Evolutionary conservation across 1,139 yeast species (phyloP), one percentile per base, ranked within the genome.

Genomic region (Yamadazyma epiphylla): DNA sequence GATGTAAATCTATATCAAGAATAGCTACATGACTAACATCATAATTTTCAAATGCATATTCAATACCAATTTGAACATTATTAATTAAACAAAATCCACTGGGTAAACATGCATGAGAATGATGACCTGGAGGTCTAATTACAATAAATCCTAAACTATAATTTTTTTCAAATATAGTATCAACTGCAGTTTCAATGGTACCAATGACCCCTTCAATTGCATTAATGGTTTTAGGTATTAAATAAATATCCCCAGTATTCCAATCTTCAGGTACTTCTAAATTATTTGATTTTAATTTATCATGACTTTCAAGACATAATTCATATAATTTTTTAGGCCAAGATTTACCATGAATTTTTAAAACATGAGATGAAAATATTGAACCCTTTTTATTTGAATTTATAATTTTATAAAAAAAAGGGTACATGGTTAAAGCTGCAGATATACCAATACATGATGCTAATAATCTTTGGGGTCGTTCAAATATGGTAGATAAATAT

Each of bases 81-180:
- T 86, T 86, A 35, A 86, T 64, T 29, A 86, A 58, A 54, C 95
- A 86, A 51, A 86, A 86, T n/a, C 95, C 95, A 22, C 89, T 79
- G 0, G 95, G 95, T 13, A 77, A 70, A 37, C 83, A 77, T 0
- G 88, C 83, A 46, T 84, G 94, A n/a, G 88, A 81, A 52, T 86
- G 95, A 50, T 86, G 95, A 2, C 95, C 95, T 0, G 95, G 94
- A 2, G 94, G 94, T 33, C 95, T 64, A 27, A 85, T 73, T 3
- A 79, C 76, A 0, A 80, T 80, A 57, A 84, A 84, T 3, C 81
- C 81, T 34, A 81, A 65, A 40, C 68, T 71, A 37, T 76, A 74
- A 24, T 61, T 60, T 19, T 32, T 27, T 10, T 46, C 49, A 41
- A 65, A 77, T 9, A 78, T 58, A 2, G 67, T 60, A 49, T 86